Evolutionary conservation across 306 rosid species (phyloP).

Genomic region (Aeschynomene evenia): DNA sequence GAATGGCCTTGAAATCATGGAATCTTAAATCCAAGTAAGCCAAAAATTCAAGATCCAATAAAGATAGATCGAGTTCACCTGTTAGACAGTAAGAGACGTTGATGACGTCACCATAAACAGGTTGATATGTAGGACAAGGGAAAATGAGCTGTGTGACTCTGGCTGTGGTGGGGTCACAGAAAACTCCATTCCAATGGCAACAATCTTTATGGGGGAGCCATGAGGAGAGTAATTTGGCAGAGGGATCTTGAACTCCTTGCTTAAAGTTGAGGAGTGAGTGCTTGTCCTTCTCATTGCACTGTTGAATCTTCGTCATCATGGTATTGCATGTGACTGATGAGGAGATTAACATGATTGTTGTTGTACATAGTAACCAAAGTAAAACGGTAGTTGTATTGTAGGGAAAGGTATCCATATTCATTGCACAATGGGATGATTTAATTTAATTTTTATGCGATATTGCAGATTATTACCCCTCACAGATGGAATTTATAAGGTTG

Average conservation of each 20-base stretch:
- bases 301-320: not conserved
- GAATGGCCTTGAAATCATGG: conserved; percentile 14
- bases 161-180: not conserved
- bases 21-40: not conserved
- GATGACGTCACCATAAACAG: not conserved
- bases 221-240: not conserved
- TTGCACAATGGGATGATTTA: not conserved
- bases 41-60: conserved; percentile 11
- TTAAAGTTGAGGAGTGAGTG: not conserved
- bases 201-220: not conserved
- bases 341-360: not conserved
- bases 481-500: not conserved
- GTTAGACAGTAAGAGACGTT: conserved; percentile 10
- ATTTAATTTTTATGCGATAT: not conserved
- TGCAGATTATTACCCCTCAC: not conserved
- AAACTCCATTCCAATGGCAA: not conserved
- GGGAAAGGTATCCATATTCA: not conserved
- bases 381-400: not conserved
- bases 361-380: not conserved
- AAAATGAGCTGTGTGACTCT: not conserved
- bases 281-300: conserved; percentile 1
- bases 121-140: not conserved
- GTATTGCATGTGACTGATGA: not conserved
- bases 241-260: not conserved
- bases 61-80: conserved; percentile 10